phyloP scores from a whole-genome alignment of 192 early-diverging fungal genomes.

The Backusella circina region DNA sequence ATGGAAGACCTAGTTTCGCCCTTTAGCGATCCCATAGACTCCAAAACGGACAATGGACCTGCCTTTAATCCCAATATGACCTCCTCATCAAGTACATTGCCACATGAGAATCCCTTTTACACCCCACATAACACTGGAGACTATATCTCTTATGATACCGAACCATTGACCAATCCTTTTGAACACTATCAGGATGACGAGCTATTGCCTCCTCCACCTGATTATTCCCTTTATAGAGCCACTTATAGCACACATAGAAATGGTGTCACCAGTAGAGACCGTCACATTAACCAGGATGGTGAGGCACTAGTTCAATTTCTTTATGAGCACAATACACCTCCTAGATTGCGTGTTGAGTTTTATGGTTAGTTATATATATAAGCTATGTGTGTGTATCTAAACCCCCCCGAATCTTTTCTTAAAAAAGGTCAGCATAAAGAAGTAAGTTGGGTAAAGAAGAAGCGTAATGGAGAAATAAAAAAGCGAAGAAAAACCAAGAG shows the following conservation, averaged over 20 bases:
- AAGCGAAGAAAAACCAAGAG: slow-evolving; percentile 21
- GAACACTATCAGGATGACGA: background rate
- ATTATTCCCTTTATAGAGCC: slow-evolving; percentile 29
- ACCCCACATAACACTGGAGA: background rate
- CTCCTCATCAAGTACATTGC: background rate
- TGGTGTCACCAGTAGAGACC: slow-evolving; percentile 29
- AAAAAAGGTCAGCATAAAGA: slow-evolving; percentile 37
- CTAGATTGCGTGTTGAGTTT: slow-evolving; percentile 18
- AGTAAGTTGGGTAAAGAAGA: slow-evolving; percentile 5
- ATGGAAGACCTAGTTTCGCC: background rate
- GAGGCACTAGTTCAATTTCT: slow-evolving; percentile 35
- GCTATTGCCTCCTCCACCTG: slow-evolving; percentile 24
- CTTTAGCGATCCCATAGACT: background rate
- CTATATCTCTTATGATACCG: background rate
- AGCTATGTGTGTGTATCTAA: background rate
- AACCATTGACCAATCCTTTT: background rate
- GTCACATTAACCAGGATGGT: slow-evolving; percentile 33
- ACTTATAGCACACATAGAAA: slow-evolving; percentile 2
- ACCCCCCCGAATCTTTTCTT: too few species aligned
- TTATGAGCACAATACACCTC: slow-evolving; percentile 27
- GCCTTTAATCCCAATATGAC: background rate
- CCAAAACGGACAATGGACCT: background rate
- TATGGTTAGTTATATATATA: background rate
- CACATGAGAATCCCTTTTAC: background rate
- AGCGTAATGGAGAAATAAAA: slow-evolving; percentile 12